These are phyloP conservation scores for Cladophialophora chaetospira DNA, from an alignment of 2,329 filamentous ascomycete genomes.

Conservation along the genomic window DNA sequence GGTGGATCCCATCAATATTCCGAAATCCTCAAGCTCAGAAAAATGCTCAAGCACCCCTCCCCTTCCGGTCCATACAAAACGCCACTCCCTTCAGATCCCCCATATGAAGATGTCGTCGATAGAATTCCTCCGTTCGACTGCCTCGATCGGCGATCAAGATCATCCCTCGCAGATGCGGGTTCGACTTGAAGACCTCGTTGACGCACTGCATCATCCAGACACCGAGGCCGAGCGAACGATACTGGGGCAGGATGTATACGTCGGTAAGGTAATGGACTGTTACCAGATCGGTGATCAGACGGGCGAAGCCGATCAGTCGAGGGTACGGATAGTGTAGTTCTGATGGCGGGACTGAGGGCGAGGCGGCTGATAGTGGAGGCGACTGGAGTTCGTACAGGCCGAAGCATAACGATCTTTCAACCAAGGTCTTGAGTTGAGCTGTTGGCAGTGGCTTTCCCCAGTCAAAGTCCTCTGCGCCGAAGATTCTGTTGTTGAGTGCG, in stretches of 20 bases:
- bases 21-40: too few relatives aligned
- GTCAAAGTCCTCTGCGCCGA: slow-evolving; percentile 61
- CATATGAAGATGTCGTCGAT: slow-evolving; percentile 34
- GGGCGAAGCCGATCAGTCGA: slow-evolving; percentile 54
- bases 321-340: slow-evolving; percentile 3
- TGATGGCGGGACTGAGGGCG: slow-evolving; percentile 1
- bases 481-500: slow-evolving; percentile 56
- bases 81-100: slow-evolving; percentile 18
- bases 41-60: slow-evolving; percentile 12
- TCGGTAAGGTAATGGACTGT: slow-evolving; percentile 71
- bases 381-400: slow-evolving; percentile 51
- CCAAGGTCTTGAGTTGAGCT: slow-evolving; percentile 52
- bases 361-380: not conserved
- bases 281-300: slow-evolving; percentile 68
- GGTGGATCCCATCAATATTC: too few relatives aligned
- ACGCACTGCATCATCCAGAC: slow-evolving; percentile 65
- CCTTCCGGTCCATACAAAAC: slow-evolving; percentile 20
- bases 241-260: slow-evolving; percentile 63
- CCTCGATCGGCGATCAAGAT: slow-evolving; percentile 50
- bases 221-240: slow-evolving; percentile 64
- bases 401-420: slow-evolving; percentile 63
- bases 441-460: slow-evolving; percentile 60
- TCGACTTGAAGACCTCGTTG: slow-evolving; percentile 57
- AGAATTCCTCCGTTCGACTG: slow-evolving; percentile 29
- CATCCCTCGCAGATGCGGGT: slow-evolving; percentile 63